Evolutionary conservation across 2,329 filamentous ascomycete genomes (phyloP).

Genomic region (Colletotrichum zoysiae): DNA sequence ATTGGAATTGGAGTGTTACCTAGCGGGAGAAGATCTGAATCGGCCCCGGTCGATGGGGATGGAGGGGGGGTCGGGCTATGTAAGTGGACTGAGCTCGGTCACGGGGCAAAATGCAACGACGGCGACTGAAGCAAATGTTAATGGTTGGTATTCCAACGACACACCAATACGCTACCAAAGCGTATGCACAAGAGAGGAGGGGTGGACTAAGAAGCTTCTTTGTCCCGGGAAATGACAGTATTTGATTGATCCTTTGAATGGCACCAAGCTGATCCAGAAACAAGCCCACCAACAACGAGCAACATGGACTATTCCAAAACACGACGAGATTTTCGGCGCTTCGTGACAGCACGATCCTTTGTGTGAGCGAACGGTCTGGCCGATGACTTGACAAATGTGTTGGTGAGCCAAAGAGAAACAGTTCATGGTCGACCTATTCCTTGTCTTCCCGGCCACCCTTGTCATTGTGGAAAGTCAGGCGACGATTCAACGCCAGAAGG

Average conservation of each 20-base stretch:
- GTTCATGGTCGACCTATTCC: not conserved
- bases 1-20: slow-evolving; percentile 23
- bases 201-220: not conserved
- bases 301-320: not conserved
- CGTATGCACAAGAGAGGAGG: slow-evolving; percentile 22
- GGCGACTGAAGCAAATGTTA: slow-evolving; percentile 10
- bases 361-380: not conserved
- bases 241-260: slow-evolving; percentile 11
- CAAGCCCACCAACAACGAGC: not conserved
- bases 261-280: not conserved
- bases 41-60: slow-evolving; percentile 4
- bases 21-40: slow-evolving; percentile 15
- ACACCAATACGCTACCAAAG: slow-evolving; percentile 1
- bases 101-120: slow-evolving; percentile 19
- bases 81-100: slow-evolving; percentile 9
- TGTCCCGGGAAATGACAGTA: slow-evolving; percentile 14
- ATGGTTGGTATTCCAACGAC: slow-evolving; percentile 26
- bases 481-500: not conserved
- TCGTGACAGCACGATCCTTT: not conserved
- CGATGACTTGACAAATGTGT: too few species aligned
- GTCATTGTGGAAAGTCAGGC: not conserved
- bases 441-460: not conserved
- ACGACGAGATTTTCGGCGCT: not conserved
- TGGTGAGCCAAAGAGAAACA: not conserved
- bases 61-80: not conserved